Conservation (phyloP, 441 rosid species). For the Raphanus hybrid region DNA sequence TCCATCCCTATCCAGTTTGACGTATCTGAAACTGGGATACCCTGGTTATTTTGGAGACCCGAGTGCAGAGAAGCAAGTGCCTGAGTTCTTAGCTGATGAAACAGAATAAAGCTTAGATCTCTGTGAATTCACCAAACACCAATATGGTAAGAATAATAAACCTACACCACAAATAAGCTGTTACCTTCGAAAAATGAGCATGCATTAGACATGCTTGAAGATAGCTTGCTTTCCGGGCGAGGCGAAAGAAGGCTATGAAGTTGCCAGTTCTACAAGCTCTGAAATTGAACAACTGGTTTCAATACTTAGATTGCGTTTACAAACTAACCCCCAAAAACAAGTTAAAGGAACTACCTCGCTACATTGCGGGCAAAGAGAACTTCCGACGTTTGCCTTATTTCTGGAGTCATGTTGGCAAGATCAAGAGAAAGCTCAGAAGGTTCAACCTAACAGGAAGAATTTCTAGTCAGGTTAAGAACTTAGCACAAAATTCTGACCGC, state of each 20-base stretch:
- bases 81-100: constrained; percentile 83
- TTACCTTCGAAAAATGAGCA: constrained; percentile 97
- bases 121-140: constrained; percentile 13
- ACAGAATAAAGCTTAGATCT: constrained; percentile 35
- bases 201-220: constrained; percentile 99
- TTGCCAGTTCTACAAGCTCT: constrained; percentile 97
- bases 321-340: constrained; percentile 27
- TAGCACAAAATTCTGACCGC: constrained; percentile 28
- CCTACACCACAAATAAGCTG: constrained; percentile 25
- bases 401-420: constrained; percentile 98
- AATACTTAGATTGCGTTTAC: constrained; percentile 41
- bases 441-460: constrained; percentile 74
- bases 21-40: constrained; percentile 78
- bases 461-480: constrained; percentile 30
- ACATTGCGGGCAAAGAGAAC: constrained; percentile 91
- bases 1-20: constrained; percentile 96
- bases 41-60: constrained; percentile 87
- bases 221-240: constrained; percentile 86
- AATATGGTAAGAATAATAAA: constrained; percentile 19
- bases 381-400: constrained; percentile 88
- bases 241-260: constrained; percentile 88
- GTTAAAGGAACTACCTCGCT: constrained; percentile 73
- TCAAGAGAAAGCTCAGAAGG: constrained; percentile 98
- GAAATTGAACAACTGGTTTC: constrained; percentile 45
- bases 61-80: constrained; percentile 91